Conservation (phyloP, 2,329 filamentous ascomycete species). For the Bipolaris victoriae region DNA sequence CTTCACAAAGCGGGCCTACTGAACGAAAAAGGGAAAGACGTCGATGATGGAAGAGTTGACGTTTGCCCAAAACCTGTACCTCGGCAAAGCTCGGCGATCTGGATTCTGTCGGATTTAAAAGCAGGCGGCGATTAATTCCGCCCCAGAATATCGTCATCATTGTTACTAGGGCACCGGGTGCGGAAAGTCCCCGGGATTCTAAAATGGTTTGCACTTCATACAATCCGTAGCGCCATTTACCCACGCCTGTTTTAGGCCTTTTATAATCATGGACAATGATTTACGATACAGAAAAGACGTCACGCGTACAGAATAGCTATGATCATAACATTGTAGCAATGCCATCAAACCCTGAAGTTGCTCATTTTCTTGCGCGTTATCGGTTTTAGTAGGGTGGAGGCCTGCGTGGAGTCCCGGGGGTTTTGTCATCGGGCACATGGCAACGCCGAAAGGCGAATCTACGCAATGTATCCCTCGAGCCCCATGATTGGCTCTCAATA, state of each 20-base stretch:
- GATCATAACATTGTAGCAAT: no score
- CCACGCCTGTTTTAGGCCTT: no score
- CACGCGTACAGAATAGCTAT: no score
- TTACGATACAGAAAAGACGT: no score
- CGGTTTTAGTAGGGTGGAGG: no score
- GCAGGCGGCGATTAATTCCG: constrained; percentile 1
- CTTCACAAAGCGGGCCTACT: neutral
- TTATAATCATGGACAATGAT: no score
- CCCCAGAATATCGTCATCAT: constrained; percentile 5
- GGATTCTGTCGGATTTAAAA: neutral
- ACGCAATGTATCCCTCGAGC: neutral
- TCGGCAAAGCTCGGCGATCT: constrained; percentile 10
- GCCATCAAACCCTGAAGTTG: no score
- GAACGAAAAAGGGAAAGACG: neutral
- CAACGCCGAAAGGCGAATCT: neutral
- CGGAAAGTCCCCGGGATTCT: no score
- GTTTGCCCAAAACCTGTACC: neutral
- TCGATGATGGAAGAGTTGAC: neutral
- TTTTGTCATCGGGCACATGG: neutral
- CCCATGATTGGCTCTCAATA: constrained; percentile 7
- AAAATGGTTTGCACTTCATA: no score
- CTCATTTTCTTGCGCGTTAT: no score
- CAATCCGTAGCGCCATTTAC: no score
- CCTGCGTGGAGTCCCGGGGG: no score
- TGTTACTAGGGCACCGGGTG: neutral